These are phyloP conservation scores for Ceratobasidium sp. DNA, from an alignment of 1,284 basidiomycete genomes.

Conservation along the genomic window DNA sequence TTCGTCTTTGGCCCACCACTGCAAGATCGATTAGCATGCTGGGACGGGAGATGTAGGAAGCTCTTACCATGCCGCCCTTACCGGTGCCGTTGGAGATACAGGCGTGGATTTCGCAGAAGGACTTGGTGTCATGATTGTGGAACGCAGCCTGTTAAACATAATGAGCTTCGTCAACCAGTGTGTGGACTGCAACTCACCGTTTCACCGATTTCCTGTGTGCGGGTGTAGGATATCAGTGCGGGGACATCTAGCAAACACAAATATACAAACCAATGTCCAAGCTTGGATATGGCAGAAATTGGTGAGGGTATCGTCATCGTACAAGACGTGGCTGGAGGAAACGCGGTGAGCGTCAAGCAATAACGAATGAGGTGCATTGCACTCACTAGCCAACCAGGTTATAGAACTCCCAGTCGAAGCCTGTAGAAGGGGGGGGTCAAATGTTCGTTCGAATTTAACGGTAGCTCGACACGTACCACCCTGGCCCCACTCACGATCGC, in stretches of 20 bases:
- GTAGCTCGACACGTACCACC: neutral
- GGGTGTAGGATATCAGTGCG: neutral
- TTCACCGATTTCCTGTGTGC: neutral
- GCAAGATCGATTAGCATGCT: neutral
- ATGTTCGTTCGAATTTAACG: neutral
- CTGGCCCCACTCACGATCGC: neutral
- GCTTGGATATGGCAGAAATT: conserved; percentile 21
- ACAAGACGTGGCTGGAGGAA: neutral
- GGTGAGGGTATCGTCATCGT: conserved; percentile 10
- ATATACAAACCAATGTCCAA: conserved; percentile 12
- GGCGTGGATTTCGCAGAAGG: conserved; percentile 34
- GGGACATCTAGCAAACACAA: no score
- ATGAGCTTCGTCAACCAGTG: neutral
- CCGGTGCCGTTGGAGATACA: conserved; percentile 35
- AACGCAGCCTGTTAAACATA: conserved; percentile 40
- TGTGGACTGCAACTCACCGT: neutral
- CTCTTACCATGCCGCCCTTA: conserved; percentile 13
- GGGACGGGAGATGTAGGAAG: neutral
- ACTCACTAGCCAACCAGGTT: conserved; percentile 18
- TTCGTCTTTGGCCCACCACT: conserved; percentile 10
- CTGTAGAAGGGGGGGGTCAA: neutral
- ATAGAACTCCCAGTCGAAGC: conserved; percentile 17
- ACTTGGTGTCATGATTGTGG: conserved; percentile 23
- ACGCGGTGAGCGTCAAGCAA: neutral
- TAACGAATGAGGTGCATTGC: no score